Base-by-base conservation (phyloP, 495 filamentous ascomycete species). In the Endocarpon pusillum region DNA sequence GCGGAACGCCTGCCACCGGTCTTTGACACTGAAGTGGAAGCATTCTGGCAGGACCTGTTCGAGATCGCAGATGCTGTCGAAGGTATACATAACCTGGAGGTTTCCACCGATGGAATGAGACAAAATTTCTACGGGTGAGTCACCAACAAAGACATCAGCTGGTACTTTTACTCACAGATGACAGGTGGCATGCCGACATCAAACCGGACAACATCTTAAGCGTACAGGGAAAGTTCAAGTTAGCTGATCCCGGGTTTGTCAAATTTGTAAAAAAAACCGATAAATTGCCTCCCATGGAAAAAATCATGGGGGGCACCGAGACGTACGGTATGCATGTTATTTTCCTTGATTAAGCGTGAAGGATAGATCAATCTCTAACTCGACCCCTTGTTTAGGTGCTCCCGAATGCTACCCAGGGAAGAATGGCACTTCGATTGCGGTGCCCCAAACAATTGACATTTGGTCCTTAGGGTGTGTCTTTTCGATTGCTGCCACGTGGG, bases 401-500 rank as follows among this genome's bases (percentile, higher is more conserved):
- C 7, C 35, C n/a, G n/a, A n/a, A n/a, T n/a, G n/a, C n/a, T n/a
- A n/a, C n/a, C n/a, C n/a, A n/a, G n/a, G n/a, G n/a, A n/a, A n/a
- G n/a, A n/a, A n/a, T n/a, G n/a, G 42, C 12, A 42, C 37, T 4
- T 35, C 18, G 9, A 42, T 27, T 24, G 20, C 32, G 7, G 43
- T 54, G 14, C 36, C 38, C 4, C 57, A 57, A 36, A 44, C 43
- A 20, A 51, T 59, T 27, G 57, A 60, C 34, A 57, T 44, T 3
- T 60, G 58, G 57, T 59, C 57, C 7, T 42, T 60, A 32, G 58
- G 53, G 1, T 62, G 58, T 44, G 54, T 62, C 7, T 39, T 62
- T 12, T 62, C 58, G 2, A 37, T 53, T 7, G 50, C 52, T 8
- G 58, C 53, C 3, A 60, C 58, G 1, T 62, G 58, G 57, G 44